These are phyloP conservation scores for Amniculicola lignicola DNA, from an alignment of 495 filamentous ascomycete genomes.

Conservation along the genomic window DNA sequence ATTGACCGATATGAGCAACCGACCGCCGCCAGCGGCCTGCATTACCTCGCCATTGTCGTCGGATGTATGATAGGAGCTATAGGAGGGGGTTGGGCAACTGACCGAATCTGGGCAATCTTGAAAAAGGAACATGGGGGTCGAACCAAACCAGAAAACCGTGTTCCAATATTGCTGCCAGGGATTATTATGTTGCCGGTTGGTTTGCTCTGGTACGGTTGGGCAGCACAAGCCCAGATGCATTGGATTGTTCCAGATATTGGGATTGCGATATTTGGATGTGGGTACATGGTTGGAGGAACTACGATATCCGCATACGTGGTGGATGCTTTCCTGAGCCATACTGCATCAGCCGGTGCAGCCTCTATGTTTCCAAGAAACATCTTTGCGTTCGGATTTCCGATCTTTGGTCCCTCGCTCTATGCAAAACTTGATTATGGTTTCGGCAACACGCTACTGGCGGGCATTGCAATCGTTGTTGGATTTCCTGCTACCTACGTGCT, in stretches of 20 bases:
- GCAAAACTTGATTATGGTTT: slow-evolving; percentile 19
- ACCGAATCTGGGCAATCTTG: slow-evolving; percentile 28
- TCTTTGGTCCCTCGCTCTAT: slow-evolving; percentile 26
- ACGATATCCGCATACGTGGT: slow-evolving; percentile 42
- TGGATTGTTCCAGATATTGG: slow-evolving; percentile 51
- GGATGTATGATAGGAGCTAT: slow-evolving; percentile 33
- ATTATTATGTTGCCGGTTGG: slow-evolving; percentile 47
- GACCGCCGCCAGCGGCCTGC: slow-evolving; percentile 37
- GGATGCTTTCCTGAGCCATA: slow-evolving; percentile 41
- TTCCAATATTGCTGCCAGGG: slow-evolving; percentile 37
- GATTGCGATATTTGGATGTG: slow-evolving; percentile 19
- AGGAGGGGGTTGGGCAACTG: slow-evolving; percentile 33
- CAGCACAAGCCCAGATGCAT: slow-evolving; percentile 38
- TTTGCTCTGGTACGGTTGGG: slow-evolving; percentile 53
- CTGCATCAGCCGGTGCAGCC: slow-evolving; percentile 41
- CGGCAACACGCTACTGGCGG: slow-evolving; percentile 30
- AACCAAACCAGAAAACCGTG: slow-evolving; percentile 39
- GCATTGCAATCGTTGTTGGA: slow-evolving; percentile 8
- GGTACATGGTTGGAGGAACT: slow-evolving; percentile 13
- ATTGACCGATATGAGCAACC: slow-evolving; percentile 40
- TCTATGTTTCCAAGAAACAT: slow-evolving; percentile 34
- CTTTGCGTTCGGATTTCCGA: slow-evolving; percentile 29
- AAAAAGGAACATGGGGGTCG: slow-evolving; percentile 16
- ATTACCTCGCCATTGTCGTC: slow-evolving; percentile 43
- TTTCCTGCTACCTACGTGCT: slow-evolving; percentile 22